These are phyloP conservation scores for Teratosphaeria epicoccoides DNA, from an alignment of 2,329 filamentous ascomycete genomes.

Conservation along the genomic window DNA sequence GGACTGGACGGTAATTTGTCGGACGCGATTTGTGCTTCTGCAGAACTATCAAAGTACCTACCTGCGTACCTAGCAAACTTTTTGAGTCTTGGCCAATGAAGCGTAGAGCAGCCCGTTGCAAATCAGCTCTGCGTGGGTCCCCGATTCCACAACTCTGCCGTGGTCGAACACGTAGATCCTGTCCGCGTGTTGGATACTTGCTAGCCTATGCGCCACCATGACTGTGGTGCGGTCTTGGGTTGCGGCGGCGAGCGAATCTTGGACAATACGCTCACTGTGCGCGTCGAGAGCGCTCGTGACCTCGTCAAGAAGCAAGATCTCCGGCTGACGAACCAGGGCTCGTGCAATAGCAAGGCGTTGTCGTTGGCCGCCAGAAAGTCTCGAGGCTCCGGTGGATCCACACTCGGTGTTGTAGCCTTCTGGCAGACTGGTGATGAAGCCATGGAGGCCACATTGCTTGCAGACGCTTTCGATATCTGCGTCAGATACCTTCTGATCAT, in stretches of 20 bases:
- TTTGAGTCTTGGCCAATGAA: slow-evolving; percentile 28
- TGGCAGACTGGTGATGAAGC: slow-evolving; percentile 37
- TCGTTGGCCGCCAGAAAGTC: slow-evolving; percentile 36
- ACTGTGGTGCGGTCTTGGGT: slow-evolving; percentile 49
- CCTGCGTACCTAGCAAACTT: neutral
- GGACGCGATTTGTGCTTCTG: no score
- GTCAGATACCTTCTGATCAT: slow-evolving; percentile 16
- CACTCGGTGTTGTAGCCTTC: slow-evolving; percentile 39
- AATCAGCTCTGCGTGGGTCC: slow-evolving; percentile 52
- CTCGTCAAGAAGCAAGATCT: slow-evolving; percentile 38
- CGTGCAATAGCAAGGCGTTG: slow-evolving; percentile 38
- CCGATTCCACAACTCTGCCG: slow-evolving; percentile 50
- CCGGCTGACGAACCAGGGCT: slow-evolving; percentile 36
- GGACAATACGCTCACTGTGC: slow-evolving; percentile 34
- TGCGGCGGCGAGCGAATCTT: slow-evolving; percentile 31
- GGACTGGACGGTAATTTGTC: neutral
- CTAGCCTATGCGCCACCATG: slow-evolving; percentile 66
- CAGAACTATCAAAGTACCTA: neutral
- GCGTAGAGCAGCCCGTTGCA: slow-evolving; percentile 34
- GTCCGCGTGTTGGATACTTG: slow-evolving; percentile 68
- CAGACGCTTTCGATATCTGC: slow-evolving; percentile 27
- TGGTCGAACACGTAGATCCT: slow-evolving; percentile 69
- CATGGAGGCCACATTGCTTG: slow-evolving; percentile 35
- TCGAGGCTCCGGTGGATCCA: slow-evolving; percentile 29
- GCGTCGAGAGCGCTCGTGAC: slow-evolving; percentile 38